phyloP scores from a whole-genome alignment of 345 rosid genomes.

The Erodium maritimum region DNA sequence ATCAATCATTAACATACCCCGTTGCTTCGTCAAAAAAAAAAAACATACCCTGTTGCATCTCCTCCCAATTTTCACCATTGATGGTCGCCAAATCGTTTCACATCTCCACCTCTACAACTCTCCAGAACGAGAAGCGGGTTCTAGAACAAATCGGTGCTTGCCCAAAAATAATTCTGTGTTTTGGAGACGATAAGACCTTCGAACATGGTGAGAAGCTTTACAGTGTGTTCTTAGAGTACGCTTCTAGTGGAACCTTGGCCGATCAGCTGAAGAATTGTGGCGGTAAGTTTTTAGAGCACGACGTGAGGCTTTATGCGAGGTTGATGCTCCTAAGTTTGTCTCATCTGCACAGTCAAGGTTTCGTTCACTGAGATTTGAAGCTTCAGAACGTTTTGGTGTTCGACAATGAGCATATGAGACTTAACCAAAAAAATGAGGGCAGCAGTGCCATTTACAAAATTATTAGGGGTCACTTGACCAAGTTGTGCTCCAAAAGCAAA shows the following conservation, averaged over 20 bases:
- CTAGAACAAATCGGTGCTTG: conserved; percentile 8
- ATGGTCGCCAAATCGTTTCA: conserved; percentile 23
- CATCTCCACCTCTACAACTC: conserved; percentile 7
- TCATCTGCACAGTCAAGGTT: conserved; percentile 20
- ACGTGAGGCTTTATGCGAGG: conserved; percentile 7
- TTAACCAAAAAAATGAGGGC: no score
- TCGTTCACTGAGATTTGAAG: conserved; percentile 26
- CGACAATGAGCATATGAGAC: no score
- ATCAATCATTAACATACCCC: no score
- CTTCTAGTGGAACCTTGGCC: conserved; percentile 17
- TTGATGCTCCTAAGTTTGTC: conserved; percentile 18
- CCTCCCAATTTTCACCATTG: conserved; percentile 3
- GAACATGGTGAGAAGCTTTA: conserved; percentile 6
- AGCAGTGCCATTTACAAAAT: no score
- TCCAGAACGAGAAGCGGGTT: conserved; percentile 17
- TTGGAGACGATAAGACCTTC: conserved; percentile 9
- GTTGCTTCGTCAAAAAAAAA: no score
- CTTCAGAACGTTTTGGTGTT: conserved; percentile 18
- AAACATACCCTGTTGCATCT: background rate
- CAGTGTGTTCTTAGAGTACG: conserved; percentile 23
- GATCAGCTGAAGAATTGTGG: conserved; percentile 9
- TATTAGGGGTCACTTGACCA: no score
- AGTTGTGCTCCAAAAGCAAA: no score
- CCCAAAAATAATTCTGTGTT: conserved; percentile 11
- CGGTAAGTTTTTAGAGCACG: conserved; percentile 14